Evolutionary conservation across 2,329 filamentous ascomycete genomes (phyloP), one percentile per base, ranked within the genome.

Genomic region (Monosporascus cannonballus): DNA sequence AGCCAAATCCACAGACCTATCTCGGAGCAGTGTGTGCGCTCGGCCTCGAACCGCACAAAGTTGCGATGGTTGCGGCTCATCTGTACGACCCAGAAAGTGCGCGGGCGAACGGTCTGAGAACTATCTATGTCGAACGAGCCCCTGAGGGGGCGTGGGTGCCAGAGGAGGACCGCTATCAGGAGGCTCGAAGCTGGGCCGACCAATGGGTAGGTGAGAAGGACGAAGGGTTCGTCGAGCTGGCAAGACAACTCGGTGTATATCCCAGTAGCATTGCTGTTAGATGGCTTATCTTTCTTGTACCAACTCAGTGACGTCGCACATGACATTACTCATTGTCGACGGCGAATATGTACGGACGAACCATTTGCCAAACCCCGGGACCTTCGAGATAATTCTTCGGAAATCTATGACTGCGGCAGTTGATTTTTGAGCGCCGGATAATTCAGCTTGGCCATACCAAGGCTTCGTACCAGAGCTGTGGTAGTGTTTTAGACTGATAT

Each of bases 51-150:
- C 79, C 84, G 0, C 65, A 67, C 2, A 76, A 91, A 63, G 86
- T 89, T 53, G 86, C 83, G 20, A 83, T 94, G 81, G 87, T 94
- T 20, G 89, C 90, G 17, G 84, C 89, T 38, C 89, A 93, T 70
- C 70, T 93, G 53, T 67, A 64, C 6, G 89, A 93, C 68, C 70
- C 94, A 51, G 72, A 80, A 55, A 86, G 79, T 0, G 89, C 89
- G 4, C 83, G 82, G 60, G 65, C 62, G 2, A 77, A 75, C 54
- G 89, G 89, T 0, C 71, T 91, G 55, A 76, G 79, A 60, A 89
- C 87, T 0, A 76, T 94, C 2, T 94, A 91, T 65, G 81, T 94
- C 3, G 87, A 89, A 71, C 75, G 89, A 53, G 67, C 70, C 3
- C 59, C 67, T 44, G 89, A 95, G 69, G 89, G 92, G 69, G 75